Percentiles rank a stretch among this genome's conserved stretches.
Conservation (phyloP, 2,329 filamentous ascomycete species). For the Aspergillus brunneoviolaceus region DNA sequence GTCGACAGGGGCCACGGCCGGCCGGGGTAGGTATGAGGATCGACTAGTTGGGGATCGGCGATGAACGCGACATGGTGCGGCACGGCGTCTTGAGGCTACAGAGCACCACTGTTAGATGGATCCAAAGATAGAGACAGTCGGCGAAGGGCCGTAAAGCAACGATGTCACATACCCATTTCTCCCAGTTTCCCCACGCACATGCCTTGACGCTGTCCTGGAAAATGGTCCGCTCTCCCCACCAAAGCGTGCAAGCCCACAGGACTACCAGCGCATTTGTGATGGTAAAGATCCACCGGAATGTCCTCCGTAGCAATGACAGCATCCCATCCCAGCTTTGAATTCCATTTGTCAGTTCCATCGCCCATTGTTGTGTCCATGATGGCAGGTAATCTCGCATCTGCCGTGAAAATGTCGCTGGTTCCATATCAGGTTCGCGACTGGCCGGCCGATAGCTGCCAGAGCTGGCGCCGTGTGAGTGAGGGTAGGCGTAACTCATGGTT, state of each 20-base stretch:
- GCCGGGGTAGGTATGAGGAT: constrained; percentile 91
- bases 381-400: constrained; percentile 22
- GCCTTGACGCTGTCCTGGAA: constrained; percentile 68
- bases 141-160: background rate
- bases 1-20: constrained; percentile 71
- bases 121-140: constrained; percentile 1
- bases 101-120: background rate
- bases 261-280: constrained; percentile 66
- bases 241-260: constrained; percentile 73
- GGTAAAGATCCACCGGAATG: constrained; percentile 26
- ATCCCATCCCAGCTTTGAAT: constrained; percentile 17
- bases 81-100: constrained; percentile 69
- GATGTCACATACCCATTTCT: constrained; percentile 71
- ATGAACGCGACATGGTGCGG: constrained; percentile 84
- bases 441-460: constrained; percentile 28
- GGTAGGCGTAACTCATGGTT: constrained; percentile 38
- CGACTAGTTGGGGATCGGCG: constrained; percentile 87
- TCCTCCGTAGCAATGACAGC: constrained; percentile 15
- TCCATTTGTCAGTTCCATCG: constrained; percentile 15
- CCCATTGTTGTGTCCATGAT: constrained; percentile 24
- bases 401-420: constrained; percentile 13
- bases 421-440: constrained; percentile 15
- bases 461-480: constrained; percentile 22
- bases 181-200: constrained; percentile 86
- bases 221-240: constrained; percentile 81